Percentiles rank a stretch among this genome's conserved stretches.
These are phyloP conservation scores for Voacanga thouarsii DNA, from an alignment of 257 asterid species.

Conservation along the genomic window DNA sequence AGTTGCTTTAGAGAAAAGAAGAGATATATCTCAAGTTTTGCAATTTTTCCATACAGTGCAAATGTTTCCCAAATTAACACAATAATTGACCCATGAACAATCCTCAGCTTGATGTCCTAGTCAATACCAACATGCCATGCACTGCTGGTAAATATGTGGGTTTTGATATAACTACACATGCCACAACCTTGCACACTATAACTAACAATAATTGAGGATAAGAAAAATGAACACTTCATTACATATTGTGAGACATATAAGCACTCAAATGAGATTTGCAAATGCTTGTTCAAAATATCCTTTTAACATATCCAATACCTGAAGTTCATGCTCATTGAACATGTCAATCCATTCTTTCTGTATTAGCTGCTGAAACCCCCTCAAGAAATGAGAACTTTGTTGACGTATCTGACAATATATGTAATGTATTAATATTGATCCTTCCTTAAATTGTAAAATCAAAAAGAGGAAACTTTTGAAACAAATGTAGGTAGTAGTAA, in stretches of 20 bases:
- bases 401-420: conserved; percentile 70
- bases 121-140: too few relatives aligned
- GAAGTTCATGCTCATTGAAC: conserved; percentile 98
- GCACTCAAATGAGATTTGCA: not conserved
- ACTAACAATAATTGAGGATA: not conserved
- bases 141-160: too few relatives aligned
- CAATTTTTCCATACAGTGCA: too few relatives aligned
- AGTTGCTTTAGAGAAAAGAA: too few relatives aligned
- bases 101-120: too few relatives aligned
- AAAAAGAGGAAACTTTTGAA: not conserved
- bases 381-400: conserved; percentile 87
- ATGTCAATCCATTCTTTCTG: conserved; percentile 91
- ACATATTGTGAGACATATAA: not conserved
- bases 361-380: conserved; percentile 92
- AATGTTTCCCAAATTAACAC: too few relatives aligned
- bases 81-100: too few relatives aligned
- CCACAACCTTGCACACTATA: not conserved
- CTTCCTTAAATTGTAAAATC: not conserved
- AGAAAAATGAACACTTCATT: not conserved
- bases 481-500: not conserved
- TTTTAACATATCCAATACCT: conserved; percentile 43
- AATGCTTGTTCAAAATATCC: not conserved
- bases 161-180: too few relatives aligned
- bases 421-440: not conserved
- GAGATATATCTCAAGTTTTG: too few relatives aligned